Evolutionary conservation across 2,329 filamentous ascomycete species (phyloP).

Genomic region (Thermothelomyces thermophilus): DNA sequence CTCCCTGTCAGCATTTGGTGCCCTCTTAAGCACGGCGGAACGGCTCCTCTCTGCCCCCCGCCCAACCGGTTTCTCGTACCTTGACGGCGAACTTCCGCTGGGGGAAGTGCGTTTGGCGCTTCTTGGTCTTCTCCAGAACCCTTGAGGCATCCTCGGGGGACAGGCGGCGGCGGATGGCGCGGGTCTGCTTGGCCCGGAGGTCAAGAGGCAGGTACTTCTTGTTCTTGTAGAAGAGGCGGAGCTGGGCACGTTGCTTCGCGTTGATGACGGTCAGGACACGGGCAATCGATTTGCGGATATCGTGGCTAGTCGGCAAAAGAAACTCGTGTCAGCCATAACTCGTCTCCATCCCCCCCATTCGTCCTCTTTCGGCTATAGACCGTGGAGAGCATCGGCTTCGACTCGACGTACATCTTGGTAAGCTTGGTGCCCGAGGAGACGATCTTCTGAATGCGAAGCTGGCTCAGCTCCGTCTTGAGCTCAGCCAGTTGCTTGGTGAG

Average conservation of each 20-base stretch:
- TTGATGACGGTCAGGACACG: conserved; percentile 99
- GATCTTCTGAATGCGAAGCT: conserved; percentile 98
- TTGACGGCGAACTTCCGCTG: conserved; percentile 99
- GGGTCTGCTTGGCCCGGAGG: conserved; percentile 96
- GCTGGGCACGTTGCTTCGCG: conserved; percentile 96
- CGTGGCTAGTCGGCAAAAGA: conserved; percentile 59
- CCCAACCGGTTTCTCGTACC: conserved; percentile 49
- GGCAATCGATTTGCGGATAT: conserved; percentile 98
- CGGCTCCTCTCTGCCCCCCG: background rate
- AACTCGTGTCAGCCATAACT: conserved; percentile 23
- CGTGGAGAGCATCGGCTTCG: conserved; percentile 3
- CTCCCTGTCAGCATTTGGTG: conserved; percentile 20
- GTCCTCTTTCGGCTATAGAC: background rate
- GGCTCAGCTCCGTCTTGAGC: conserved; percentile 92
- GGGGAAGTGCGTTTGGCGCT: conserved; percentile 93
- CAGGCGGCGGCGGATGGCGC: conserved; percentile 92
- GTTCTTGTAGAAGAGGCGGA: conserved; percentile 99
- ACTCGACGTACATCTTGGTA: conserved; percentile 78
- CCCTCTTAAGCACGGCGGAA: background rate
- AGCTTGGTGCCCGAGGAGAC: conserved; percentile 91
- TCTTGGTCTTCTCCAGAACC: conserved; percentile 90
- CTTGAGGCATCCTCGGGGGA: conserved; percentile 82
- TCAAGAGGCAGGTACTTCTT: conserved; percentile 99
- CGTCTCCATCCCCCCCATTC: background rate
- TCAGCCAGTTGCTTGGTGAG: conserved; percentile 91